These are phyloP conservation scores for Ochetophila trinervis DNA, from an alignment of 306 rosid genomes.

Conservation along the genomic window DNA sequence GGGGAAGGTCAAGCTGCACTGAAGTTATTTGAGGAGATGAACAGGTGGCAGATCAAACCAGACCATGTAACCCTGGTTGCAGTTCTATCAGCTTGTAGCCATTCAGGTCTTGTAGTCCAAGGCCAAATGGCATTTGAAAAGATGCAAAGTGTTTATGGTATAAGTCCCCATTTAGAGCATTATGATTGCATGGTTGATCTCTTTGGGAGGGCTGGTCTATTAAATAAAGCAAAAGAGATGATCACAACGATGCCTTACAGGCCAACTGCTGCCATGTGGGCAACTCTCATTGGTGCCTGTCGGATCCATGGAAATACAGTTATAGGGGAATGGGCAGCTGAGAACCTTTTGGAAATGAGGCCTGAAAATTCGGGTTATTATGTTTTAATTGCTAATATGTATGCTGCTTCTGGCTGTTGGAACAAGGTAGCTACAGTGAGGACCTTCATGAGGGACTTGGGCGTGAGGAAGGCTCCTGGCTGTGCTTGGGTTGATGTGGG, in stretches of 20 bases:
- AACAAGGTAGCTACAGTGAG: constrained; percentile 61
- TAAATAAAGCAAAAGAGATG: constrained; percentile 54
- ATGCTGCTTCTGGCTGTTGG: constrained; percentile 84
- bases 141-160: constrained; percentile 50
- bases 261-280: constrained; percentile 97
- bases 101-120: constrained; percentile 64
- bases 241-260: constrained; percentile 69
- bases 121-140: constrained; percentile 53
- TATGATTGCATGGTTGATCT: constrained; percentile 83
- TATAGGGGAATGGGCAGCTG: constrained; percentile 87
- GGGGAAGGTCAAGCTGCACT: constrained; percentile 74
- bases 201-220: constrained; percentile 82
- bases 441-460: constrained; percentile 75
- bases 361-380: constrained; percentile 75
- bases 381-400: constrained; percentile 86
- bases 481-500: constrained; percentile 76
- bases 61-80: constrained; percentile 83
- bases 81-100: constrained; percentile 80
- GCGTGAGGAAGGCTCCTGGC: constrained; percentile 76
- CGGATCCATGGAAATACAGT: constrained; percentile 56
- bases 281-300: constrained; percentile 77
- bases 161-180: constrained; percentile 66
- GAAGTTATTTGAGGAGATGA: constrained; percentile 77
- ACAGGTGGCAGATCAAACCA: constrained; percentile 47
- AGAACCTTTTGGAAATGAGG: constrained; percentile 68